These are phyloP conservation scores for Gossypium davidsonii DNA, from an alignment of 441 rosid genomes.

Conservation along the genomic window DNA sequence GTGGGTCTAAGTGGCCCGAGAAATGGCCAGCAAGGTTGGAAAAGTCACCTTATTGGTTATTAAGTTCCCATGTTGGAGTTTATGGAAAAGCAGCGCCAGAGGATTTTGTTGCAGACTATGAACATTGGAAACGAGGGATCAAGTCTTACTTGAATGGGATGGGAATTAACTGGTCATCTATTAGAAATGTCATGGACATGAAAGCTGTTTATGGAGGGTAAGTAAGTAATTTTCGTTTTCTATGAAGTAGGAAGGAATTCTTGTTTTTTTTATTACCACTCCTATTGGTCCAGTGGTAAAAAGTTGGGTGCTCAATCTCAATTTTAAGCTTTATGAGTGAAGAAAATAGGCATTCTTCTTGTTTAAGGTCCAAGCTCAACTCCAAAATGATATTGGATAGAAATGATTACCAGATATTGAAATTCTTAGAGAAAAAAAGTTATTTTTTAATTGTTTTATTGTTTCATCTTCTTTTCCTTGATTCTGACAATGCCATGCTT, in stretches of 20 bases:
- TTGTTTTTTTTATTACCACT: too few relatives aligned
- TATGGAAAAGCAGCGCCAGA: constrained; percentile 5
- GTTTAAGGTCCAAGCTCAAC: too few relatives aligned
- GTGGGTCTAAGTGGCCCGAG: constrained; percentile 8
- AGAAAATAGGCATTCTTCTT: too few relatives aligned
- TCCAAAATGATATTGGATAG: too few relatives aligned
- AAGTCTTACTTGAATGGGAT: background rate
- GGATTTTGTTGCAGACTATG: constrained; percentile 1
- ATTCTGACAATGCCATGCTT: constrained; percentile 18
- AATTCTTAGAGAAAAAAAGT: background rate
- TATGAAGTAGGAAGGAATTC: too few relatives aligned
- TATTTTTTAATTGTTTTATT: background rate
- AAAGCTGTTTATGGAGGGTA: constrained; percentile 9
- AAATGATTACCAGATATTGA: too few relatives aligned
- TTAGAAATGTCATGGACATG: constrained; percentile 10
- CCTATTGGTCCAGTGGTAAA: too few relatives aligned
- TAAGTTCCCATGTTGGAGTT: constrained; percentile 10
- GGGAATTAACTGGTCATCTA: constrained; percentile 9
- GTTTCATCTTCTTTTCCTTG: background rate
- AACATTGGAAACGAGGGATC: background rate
- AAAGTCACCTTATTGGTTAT: constrained; percentile 8
- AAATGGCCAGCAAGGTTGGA: constrained; percentile 4
- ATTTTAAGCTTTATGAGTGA: too few relatives aligned
- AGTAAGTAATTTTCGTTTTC: background rate
- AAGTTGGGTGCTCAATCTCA: too few relatives aligned